phyloP scores from a whole-genome alignment of 331 rosid genomes.

The Acacia concinna region DNA sequence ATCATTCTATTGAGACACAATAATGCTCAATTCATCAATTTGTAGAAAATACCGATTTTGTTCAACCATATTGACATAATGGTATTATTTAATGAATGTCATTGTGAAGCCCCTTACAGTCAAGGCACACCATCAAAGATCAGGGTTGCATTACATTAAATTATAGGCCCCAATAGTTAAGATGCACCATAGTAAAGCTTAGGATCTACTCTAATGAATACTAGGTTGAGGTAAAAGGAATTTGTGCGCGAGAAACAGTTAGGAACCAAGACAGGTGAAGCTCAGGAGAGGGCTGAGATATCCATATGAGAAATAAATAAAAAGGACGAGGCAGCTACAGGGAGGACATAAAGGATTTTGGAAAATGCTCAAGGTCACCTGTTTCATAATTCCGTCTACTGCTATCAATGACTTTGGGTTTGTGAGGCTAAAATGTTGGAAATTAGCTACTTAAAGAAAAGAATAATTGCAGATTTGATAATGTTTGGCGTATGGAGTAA shows the following conservation, averaged over 20 bases:
- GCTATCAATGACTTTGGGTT: neutral
- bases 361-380: neutral
- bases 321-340: neutral
- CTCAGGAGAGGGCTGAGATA: neutral
- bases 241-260: neutral
- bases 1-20: neutral
- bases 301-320: neutral
- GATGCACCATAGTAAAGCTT: neutral
- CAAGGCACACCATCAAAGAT: neutral
- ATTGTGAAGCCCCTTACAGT: neutral
- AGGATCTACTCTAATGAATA: neutral
- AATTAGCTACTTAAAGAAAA: neutral
- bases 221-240: neutral
- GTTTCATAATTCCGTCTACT: neutral
- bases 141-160: neutral
- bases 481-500: conserved; percentile 18
- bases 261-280: neutral
- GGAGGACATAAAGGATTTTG: neutral
- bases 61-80: conserved; percentile 8
- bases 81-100: conserved; percentile 20
- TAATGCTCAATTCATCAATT: neutral
- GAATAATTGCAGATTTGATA: neutral
- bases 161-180: neutral
- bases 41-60: neutral
- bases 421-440: neutral